These are phyloP conservation scores for Tremellales sp. DNA, from an alignment of 1,284 basidiomycete species.

Conservation along the genomic window DNA sequence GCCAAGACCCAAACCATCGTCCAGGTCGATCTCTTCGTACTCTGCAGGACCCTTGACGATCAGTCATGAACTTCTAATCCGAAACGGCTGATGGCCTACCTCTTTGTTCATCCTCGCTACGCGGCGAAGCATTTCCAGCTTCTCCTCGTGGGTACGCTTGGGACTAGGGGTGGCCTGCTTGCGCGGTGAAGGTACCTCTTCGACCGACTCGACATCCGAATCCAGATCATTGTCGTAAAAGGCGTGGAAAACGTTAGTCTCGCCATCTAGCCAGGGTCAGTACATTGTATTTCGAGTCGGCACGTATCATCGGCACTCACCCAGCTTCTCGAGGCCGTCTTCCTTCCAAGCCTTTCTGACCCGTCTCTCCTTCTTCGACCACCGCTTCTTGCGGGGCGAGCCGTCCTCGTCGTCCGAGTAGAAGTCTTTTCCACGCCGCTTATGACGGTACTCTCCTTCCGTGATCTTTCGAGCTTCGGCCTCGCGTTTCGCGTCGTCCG, in stretches of 20 bases:
- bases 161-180: neutral
- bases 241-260: conserved; percentile 27
- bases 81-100: neutral
- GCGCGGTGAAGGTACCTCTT: conserved; percentile 19
- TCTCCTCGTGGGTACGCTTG: conserved; percentile 10
- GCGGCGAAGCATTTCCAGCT: conserved; percentile 12
- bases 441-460: conserved; percentile 30
- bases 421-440: conserved; percentile 33
- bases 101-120: conserved; percentile 20
- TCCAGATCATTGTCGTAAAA: conserved; percentile 29
- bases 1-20: conserved; percentile 7
- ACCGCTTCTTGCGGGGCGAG: conserved; percentile 10
- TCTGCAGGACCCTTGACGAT: too few species aligned
- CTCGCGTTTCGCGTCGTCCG: conserved; percentile 36
- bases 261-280: conserved; percentile 18
- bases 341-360: conserved; percentile 20
- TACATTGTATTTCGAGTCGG: neutral
- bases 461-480: conserved; percentile 36
- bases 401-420: conserved; percentile 34
- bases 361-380: conserved; percentile 25
- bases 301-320: conserved; percentile 9
- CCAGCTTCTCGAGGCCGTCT: conserved; percentile 31
- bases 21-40: conserved; percentile 11
- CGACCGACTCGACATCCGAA: conserved; percentile 30
- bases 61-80: too few species aligned